Percentiles rank a stretch among this genome's conserved stretches.
phyloP scores from a whole-genome alignment of 2,329 filamentous ascomycete species.

The Chrysoporthe austroafricana region DNA sequence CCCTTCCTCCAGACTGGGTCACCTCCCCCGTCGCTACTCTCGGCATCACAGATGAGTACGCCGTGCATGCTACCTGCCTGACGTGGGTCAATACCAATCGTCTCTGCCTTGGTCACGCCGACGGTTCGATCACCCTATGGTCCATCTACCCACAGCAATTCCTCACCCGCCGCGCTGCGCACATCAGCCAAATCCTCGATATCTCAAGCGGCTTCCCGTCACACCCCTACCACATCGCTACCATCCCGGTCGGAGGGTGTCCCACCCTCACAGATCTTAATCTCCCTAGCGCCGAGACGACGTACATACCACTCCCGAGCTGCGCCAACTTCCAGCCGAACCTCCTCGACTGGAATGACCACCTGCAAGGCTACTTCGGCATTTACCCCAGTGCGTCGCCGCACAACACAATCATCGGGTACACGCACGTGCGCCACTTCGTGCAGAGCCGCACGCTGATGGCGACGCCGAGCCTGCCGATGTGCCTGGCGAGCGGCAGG shows the following conservation, averaged over 20 bases:
- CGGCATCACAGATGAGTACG: constrained; percentile 49
- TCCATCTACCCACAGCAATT: constrained; percentile 54
- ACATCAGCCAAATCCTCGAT: constrained; percentile 58
- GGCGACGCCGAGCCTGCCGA: constrained; percentile 54
- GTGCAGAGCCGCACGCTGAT: constrained; percentile 57
- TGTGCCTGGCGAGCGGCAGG: constrained; percentile 52
- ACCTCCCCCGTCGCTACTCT: constrained; percentile 50
- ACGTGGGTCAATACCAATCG: constrained; percentile 61
- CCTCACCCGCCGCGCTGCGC: constrained; percentile 56
- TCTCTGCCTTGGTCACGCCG: constrained; percentile 58
- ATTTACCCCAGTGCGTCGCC: constrained; percentile 57
- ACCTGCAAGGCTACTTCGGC: constrained; percentile 58
- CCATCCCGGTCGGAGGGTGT: constrained; percentile 58
- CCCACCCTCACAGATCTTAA: constrained; percentile 57
- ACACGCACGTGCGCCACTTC: constrained; percentile 57
- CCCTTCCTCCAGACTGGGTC: constrained; percentile 45
- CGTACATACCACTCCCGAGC: constrained; percentile 54
- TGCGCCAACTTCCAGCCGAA: constrained; percentile 56
- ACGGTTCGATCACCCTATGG: constrained; percentile 61
- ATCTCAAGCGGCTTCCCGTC: constrained; percentile 61
- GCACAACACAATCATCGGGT: constrained; percentile 56
- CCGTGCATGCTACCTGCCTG: constrained; percentile 54
- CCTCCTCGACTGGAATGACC: constrained; percentile 58
- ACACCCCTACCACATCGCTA: constrained; percentile 58
- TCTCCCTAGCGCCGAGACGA: constrained; percentile 55